Evolutionary conservation across 2,329 filamentous ascomycete species (phyloP), one percentile per base, ranked within the genome.

Genomic region (Pseudocercospora pini-densiflorae): DNA sequence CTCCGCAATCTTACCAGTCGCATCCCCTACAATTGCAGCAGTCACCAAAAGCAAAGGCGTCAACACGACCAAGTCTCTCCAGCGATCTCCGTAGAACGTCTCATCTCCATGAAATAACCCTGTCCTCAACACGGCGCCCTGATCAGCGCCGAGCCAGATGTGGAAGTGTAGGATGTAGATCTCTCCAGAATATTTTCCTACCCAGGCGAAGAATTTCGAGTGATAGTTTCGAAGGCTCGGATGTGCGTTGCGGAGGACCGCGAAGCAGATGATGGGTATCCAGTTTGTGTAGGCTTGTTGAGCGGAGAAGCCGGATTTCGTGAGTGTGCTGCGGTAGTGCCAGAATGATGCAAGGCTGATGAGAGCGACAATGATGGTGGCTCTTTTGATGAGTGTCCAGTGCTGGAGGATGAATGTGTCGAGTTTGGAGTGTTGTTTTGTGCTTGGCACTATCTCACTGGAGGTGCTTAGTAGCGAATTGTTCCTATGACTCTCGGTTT

Each of bases 101-200:
- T 73, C 73, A 31, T 70, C 62, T 23, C 70, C 66, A 57, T 72
- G 62, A 66, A 78, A 68, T 71, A 74, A 62, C 67, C 81, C 71
- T 72, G 72, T 66, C 63, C 80, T 71, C 8, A 89, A 79, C 4
- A 85, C 70, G 0, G 84, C 86, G 29, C 81, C 84, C 1, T 85
- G 84, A 71, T 89, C 86, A 2, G 82, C 86, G 1, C 86, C 86
- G 8, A 90, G 81, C 82, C 86, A 88, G 62, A 89, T 80, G 73
- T 90, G 88, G 72, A 84, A 84, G 68, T 89, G 86, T 31, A 90
- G 77, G 5, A 88, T 80, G 68, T 86, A 88, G 0, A 86, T 84
- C 76, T 89, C 88, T 1, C 89, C 81, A 0, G 86, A 86, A 66
- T 83, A 84, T 6, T 80, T 79, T 1, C 88, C 87, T 1, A 90